Evolutionary conservation across 179 eudicot genomes (phyloP), one percentile per base, ranked within the genome.

Genomic region (Beta lomatogona): DNA sequence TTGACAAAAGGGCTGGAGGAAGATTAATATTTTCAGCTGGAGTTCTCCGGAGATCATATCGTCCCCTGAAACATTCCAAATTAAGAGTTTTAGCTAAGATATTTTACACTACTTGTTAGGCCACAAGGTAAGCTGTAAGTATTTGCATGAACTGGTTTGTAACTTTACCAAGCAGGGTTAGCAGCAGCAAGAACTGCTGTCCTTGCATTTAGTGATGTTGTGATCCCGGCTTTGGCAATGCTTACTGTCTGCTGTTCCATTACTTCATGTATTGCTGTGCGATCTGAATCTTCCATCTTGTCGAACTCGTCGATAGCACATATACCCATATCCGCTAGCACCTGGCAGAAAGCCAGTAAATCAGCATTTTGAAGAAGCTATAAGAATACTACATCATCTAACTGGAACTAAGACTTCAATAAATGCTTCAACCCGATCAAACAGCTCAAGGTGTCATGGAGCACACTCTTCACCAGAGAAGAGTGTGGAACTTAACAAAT

Each of bases 161-260:
- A 55, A 36, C 9, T 28, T 84, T 80, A 96, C 99, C 99, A 96
- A 68, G 99, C 99, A 65, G 99, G 99, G 89, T 96, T 96, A 78
- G 99, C 99, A 80, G 99, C 99, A 86, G 99, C 99, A 77, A 96
- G 98, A 79, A 96, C 94, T 67, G 99, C 99, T 71, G 99, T 93
- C 83, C 99, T 91, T 72, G 99, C 99, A 86, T 94, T 96, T 55
- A 96, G 85, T 81, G 99, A 96, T 69, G 99, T 96, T 41, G 99
- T 96, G 80, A 96, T 96, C 69, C 99, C 99, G 81, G 99, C 99
- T 89, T 96, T 96, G 52, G 99, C 99, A 81, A 96, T 94, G 90
- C 99, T 96, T 77, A 96, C 99, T 44, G 99, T 96, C 88, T 96
- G 99, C 89, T 96, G 99, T 86, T 96, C 99, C 99, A 96, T 96